Percentiles rank a stretch among this genome's conserved stretches.
These are phyloP conservation scores for Hemileccinum impolitum DNA, from an alignment of 768 basidiomycete genomes.

Conservation along the genomic window DNA sequence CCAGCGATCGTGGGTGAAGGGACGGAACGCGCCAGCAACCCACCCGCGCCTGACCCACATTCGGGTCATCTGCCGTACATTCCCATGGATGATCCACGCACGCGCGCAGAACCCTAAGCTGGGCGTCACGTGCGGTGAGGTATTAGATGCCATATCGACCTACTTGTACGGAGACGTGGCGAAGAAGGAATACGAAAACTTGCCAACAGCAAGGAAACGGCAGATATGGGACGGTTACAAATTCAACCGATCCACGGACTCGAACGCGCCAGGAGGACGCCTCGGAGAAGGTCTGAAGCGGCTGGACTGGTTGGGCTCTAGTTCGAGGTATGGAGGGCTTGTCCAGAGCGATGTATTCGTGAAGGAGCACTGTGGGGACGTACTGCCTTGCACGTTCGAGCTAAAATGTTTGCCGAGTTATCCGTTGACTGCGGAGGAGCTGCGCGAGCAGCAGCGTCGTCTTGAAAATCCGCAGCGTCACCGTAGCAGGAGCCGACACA, in stretches of 20 bases:
- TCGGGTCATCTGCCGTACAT: constrained; percentile 47
- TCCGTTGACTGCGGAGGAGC: constrained; percentile 48
- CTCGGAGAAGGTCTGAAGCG: constrained; percentile 61
- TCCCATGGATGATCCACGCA: constrained; percentile 57
- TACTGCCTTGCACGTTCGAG: constrained; percentile 58
- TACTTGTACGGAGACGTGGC: constrained; percentile 50
- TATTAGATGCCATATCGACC: constrained; percentile 52
- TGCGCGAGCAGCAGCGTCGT: constrained; percentile 44
- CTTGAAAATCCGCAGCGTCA: constrained; percentile 18
- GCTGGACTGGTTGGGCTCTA: constrained; percentile 60
- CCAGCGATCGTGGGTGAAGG: constrained; percentile 60
- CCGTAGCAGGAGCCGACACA: constrained; percentile 22
- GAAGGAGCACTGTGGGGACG: constrained; percentile 42
- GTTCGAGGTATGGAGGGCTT: constrained; percentile 65
- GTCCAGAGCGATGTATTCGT: constrained; percentile 42
- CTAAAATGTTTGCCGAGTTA: constrained; percentile 49
- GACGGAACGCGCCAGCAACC: constrained; percentile 63
- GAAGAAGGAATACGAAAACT: constrained; percentile 49
- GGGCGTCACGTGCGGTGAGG: constrained; percentile 67
- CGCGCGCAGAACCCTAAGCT: constrained; percentile 40
- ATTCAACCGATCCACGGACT: constrained; percentile 61
- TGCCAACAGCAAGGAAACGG: constrained; percentile 36
- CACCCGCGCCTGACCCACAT: constrained; percentile 56
- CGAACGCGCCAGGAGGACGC: constrained; percentile 65
- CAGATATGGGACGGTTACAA: constrained; percentile 52